Conservation (phyloP, 129 eudicot genomes). For the Ambrosia artemisiifolia region DNA sequence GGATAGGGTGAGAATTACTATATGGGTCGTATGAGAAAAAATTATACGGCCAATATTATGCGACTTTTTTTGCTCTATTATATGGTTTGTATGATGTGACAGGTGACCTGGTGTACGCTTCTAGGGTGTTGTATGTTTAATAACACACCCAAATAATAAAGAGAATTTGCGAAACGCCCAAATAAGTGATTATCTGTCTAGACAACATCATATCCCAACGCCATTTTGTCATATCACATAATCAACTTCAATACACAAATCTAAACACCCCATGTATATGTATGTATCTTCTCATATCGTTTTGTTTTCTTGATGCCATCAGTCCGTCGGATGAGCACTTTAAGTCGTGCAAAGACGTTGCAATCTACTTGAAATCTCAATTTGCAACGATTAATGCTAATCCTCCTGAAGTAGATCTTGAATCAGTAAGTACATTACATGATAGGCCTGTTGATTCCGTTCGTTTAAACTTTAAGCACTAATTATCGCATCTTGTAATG, state of each 20-base stretch:
- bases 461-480: neutral
- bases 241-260: neutral
- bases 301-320: conserved; percentile 15
- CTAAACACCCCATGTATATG: neutral
- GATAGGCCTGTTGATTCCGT: neutral
- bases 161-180: neutral
- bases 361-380: conserved; percentile 10
- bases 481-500: neutral
- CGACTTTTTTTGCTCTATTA: too few relatives aligned
- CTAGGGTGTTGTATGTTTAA: too few relatives aligned
- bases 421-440: conserved; percentile 8
- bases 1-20: too few relatives aligned
- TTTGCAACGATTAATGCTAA: conserved; percentile 7
- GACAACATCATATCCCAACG: too few relatives aligned
- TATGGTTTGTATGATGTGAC: too few relatives aligned
- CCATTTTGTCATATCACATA: neutral
- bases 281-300: neutral
- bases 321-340: conserved; percentile 8
- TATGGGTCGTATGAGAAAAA: too few relatives aligned
- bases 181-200: neutral
- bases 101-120: too few relatives aligned
- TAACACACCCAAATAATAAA: neutral
- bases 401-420: neutral
- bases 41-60: too few relatives aligned
- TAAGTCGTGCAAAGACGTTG: conserved; percentile 28